Evolutionary conservation across 805 yeast species (phyloP).

Genomic region (Schwanniomyces polymorphus): DNA sequence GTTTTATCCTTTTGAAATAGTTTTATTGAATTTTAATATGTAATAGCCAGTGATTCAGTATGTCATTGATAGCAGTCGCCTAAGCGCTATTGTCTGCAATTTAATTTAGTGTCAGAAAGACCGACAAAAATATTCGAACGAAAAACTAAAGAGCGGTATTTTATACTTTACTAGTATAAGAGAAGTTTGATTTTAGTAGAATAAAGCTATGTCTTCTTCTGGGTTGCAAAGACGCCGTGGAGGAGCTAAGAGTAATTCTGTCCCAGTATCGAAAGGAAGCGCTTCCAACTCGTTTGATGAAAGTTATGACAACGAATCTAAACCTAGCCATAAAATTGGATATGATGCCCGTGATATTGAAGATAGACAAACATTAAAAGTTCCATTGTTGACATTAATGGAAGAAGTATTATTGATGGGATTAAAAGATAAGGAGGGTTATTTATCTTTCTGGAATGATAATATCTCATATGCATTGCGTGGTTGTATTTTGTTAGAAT

Average conservation of each 20-base stretch:
- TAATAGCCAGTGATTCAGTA: not conserved
- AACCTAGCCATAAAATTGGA: constrained; percentile 64
- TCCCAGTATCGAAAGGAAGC: constrained; percentile 14
- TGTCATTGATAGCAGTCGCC: not conserved
- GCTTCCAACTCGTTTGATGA: constrained; percentile 25
- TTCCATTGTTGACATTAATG: constrained; percentile 86
- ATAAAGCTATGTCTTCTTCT: constrained; percentile 33
- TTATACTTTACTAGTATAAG: not conserved
- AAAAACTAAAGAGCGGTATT: not conserved
- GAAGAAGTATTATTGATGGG: constrained; percentile 95
- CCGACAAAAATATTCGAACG: not conserved
- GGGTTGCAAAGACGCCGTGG: constrained; percentile 81
- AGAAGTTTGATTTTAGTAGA: not conserved
- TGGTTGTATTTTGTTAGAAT: constrained; percentile 89
- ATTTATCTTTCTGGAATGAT: constrained; percentile 97
- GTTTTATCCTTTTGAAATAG: not conserved
- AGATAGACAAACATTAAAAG: constrained; percentile 36
- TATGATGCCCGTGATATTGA: constrained; percentile 74
- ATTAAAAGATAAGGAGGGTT: constrained; percentile 93
- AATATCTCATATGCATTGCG: constrained; percentile 94
- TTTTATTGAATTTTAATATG: not conserved
- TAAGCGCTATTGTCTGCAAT: not conserved
- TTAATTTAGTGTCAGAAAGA: constrained; percentile 1
- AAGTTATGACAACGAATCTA: constrained; percentile 13
- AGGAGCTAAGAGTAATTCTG: constrained; percentile 28